Evolutionary conservation across 768 basidiomycete genomes (phyloP), one percentile per base, ranked within the genome.

Genomic region (Tulasnella sp.): DNA sequence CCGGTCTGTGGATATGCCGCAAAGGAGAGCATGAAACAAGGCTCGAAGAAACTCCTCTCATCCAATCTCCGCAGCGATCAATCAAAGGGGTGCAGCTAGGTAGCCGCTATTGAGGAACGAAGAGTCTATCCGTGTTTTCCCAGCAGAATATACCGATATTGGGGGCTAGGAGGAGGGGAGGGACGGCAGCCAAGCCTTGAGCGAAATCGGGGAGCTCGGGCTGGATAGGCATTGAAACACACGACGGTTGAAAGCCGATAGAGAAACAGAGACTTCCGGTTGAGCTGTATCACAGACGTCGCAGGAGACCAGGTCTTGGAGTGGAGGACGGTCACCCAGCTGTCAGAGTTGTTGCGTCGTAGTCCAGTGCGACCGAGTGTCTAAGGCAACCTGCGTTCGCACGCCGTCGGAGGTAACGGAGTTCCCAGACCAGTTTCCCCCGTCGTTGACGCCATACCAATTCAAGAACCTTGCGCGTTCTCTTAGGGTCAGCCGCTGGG

Each of bases 91-190:
- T 64, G 60, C 60, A 64, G 31, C 24, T 24, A n/a, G 31, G 31
- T 64, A 64, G 24, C 60, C 60, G 31, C 24, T n/a, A 64, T 64
- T 28, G 60, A 64, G 60, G 60, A 31, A 64, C 60, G 24, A 12
- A n/a, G 12, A 64, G 31, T 4, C n/a, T 31, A 64, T 18, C 22
- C 12, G 11, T 50, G 16, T 50, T 64, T 64, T 64, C 60, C 24
- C 60, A 64, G 60, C 14, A 64, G n/a, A 64, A 64, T 64, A 64
- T 64, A 31, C 60, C n/a, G 60, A 64, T 64, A 64, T 64, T 24
- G 14, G 60, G 5, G 8, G 54, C 20, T 16, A 20, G 54, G 54
- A 64, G 28, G n/a, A n/a, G 22, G n/a, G 11, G 31, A 28, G 60
- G 60, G 31, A 64, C 60, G 60, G 60, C 60, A 64, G 60, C 60